These are phyloP conservation scores for Pythium sp. DNA, from an alignment of 352 stramenopile genomes.

Conservation along the genomic window DNA sequence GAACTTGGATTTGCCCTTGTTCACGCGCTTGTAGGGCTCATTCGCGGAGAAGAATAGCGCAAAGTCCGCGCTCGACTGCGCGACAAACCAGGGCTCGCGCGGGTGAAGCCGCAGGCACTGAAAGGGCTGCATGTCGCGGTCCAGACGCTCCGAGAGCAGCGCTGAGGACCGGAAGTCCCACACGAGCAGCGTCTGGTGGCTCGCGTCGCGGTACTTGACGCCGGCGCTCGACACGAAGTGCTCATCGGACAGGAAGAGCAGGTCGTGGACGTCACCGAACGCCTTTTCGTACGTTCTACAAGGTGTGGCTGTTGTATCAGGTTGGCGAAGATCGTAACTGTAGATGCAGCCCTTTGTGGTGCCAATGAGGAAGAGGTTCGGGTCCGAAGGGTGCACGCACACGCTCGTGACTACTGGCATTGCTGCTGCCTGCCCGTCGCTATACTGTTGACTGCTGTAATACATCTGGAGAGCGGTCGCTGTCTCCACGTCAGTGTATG, in stretches of 20 bases:
- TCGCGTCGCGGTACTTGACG: slow-evolving; percentile 36
- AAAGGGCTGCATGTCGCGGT: slow-evolving; percentile 45
- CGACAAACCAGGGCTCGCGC: slow-evolving; percentile 32
- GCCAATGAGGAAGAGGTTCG: slow-evolving; percentile 30
- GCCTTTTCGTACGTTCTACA: slow-evolving; percentile 19
- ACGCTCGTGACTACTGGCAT: slow-evolving; percentile 26
- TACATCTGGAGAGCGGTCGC: slow-evolving; percentile 13
- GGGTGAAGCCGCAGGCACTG: slow-evolving; percentile 46
- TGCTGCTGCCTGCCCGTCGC: background rate
- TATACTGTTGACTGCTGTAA: background rate
- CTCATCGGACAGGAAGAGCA: slow-evolving; percentile 44
- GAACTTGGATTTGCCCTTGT: slow-evolving; percentile 27
- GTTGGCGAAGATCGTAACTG: slow-evolving; percentile 33
- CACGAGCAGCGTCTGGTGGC: slow-evolving; percentile 62
- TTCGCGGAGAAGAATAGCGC: slow-evolving; percentile 37
- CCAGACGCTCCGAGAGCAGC: slow-evolving; percentile 46
- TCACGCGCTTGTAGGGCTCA: slow-evolving; percentile 48
- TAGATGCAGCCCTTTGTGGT: slow-evolving; percentile 33
- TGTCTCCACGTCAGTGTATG: slow-evolving; percentile 36
- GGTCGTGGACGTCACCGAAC: slow-evolving; percentile 51
- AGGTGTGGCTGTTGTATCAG: background rate
- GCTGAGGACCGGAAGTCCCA: slow-evolving; percentile 51
- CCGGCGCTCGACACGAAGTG: slow-evolving; percentile 52
- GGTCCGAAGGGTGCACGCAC: slow-evolving; percentile 27
- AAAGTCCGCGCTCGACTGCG: slow-evolving; percentile 43